Base-by-base conservation (phyloP, 768 basidiomycete species). In the Pleurotus tuber-regium region DNA sequence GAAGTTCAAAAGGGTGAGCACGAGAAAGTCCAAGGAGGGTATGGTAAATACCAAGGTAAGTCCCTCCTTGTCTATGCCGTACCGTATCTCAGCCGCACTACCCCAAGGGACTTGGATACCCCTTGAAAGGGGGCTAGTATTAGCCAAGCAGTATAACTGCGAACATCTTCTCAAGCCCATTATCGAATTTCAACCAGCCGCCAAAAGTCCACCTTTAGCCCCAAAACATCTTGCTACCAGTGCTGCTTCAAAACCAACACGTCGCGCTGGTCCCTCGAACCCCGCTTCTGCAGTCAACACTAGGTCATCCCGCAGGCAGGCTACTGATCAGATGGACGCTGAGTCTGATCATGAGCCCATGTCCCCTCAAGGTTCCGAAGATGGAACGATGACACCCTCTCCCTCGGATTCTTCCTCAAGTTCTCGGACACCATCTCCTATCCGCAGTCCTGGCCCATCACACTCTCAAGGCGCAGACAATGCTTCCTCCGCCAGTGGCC, bases 1-100 rank as follows among this genome's bases (percentile, higher is more conserved):
- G 97, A 99, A 70, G 87, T 99, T 5, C 97, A 99, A 67, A 98
- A 98, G 66, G 97, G 95, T 23, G 91, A 93, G 60, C 97, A 99
- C 68, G 96, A 98, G 71, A 99, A 99, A 67, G 95, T 99, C 0
- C 97, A 99, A 68, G 97, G 97, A 19, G 97, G 97, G 2, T 99
- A 98, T 68, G 97, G 97, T 59, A 99, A 99, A 71, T 98, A 98
- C 66, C 97, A 99, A 78, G 97, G 97, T 95, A 44, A 56, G 80
- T 61, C 44, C 38, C 52, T 49, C 52, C 56, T 39, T 53, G 28
- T 31, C 23, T 38, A 50, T 48, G 51, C 60, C 35, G 19, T 39
- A 48, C 43, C 50, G 57, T 48, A 50, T 60, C 53, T 55, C 51
- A 58, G 52, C 50, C 29, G 55, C 42, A 26, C 12, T 51, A 33